phyloP scores from a whole-genome alignment of 352 stramenopile species.

The Phytophthora cajani region DNA sequence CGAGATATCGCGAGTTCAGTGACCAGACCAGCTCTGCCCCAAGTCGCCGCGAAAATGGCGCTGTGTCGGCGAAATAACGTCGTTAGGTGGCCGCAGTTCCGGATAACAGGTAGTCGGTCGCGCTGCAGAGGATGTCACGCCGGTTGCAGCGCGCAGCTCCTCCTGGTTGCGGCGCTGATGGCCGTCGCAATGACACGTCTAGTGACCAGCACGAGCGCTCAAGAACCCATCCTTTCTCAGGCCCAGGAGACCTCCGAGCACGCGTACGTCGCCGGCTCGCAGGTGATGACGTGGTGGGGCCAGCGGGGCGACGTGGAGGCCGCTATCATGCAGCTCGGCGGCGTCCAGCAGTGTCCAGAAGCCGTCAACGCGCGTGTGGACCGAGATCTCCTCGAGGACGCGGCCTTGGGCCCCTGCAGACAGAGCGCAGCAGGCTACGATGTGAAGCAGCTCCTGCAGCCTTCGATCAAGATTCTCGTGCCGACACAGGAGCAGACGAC shows the following conservation, averaged over 20 bases:
- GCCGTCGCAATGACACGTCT: slow-evolving; percentile 1
- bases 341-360: slow-evolving; percentile 38
- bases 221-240: slow-evolving; percentile 23
- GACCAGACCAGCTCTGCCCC: background rate
- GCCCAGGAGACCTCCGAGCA: background rate
- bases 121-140: slow-evolving; percentile 3
- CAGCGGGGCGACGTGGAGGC: slow-evolving; percentile 21
- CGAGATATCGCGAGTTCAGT: slow-evolving; percentile 22
- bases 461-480: slow-evolving; percentile 11
- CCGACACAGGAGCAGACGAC: slow-evolving; percentile 29
- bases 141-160: slow-evolving; percentile 5
- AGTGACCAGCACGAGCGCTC: background rate
- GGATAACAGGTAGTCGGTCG: slow-evolving; percentile 1
- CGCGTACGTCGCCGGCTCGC: slow-evolving; percentile 25
- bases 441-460: slow-evolving; percentile 18
- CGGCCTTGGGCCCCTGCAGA: slow-evolving; percentile 20
- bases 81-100: background rate
- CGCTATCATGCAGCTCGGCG: slow-evolving; percentile 23
- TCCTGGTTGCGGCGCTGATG: slow-evolving; percentile 22
- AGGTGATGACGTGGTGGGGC: slow-evolving; percentile 24
- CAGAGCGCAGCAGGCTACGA: slow-evolving; percentile 26
- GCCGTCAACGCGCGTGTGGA: slow-evolving; percentile 34
- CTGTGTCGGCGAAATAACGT: slow-evolving; percentile 12
- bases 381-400: slow-evolving; percentile 27
- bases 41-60: slow-evolving; percentile 14